phyloP scores from a whole-genome alignment of 108 stramenopile species.

The Pinguiococcus pyrenoidosus region DNA sequence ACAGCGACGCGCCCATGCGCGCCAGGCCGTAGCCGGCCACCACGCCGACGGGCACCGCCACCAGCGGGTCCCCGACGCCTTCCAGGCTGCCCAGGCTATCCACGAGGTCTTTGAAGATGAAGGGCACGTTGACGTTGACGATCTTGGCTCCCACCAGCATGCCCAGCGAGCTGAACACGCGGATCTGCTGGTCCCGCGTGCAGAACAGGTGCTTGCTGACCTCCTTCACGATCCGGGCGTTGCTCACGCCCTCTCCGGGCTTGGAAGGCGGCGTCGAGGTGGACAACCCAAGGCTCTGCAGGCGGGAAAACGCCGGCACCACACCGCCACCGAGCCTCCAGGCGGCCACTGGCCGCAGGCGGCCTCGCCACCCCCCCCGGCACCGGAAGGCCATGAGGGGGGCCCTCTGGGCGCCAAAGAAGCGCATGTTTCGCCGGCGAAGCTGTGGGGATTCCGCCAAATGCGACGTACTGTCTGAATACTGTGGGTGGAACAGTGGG shows the following conservation, averaged over 20 bases:
- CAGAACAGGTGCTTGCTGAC: neutral
- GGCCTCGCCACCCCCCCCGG: too few relatives aligned
- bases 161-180: conserved; percentile 59
- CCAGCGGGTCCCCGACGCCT: conserved; percentile 7
- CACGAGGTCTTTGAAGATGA: conserved; percentile 81
- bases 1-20: conserved; percentile 61
- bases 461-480: too few relatives aligned
- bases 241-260: neutral
- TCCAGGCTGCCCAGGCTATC: conserved; percentile 37
- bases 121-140: conserved; percentile 83
- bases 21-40: conserved; percentile 79
- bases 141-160: conserved; percentile 81
- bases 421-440: too few relatives aligned
- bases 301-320: too few relatives aligned
- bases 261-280: too few relatives aligned
- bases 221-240: neutral
- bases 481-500: too few relatives aligned
- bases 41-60: conserved; percentile 34
- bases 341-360: too few relatives aligned
- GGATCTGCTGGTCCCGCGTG: conserved; percentile 29
- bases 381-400: too few relatives aligned
- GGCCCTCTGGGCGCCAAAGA: too few relatives aligned
- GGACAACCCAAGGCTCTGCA: too few relatives aligned
- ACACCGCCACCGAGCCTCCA: too few relatives aligned
- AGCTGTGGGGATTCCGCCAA: too few relatives aligned